These are phyloP conservation scores for Hortaea sp. DNA, from an alignment of 2,329 filamentous ascomycete species.

Conservation along the genomic window DNA sequence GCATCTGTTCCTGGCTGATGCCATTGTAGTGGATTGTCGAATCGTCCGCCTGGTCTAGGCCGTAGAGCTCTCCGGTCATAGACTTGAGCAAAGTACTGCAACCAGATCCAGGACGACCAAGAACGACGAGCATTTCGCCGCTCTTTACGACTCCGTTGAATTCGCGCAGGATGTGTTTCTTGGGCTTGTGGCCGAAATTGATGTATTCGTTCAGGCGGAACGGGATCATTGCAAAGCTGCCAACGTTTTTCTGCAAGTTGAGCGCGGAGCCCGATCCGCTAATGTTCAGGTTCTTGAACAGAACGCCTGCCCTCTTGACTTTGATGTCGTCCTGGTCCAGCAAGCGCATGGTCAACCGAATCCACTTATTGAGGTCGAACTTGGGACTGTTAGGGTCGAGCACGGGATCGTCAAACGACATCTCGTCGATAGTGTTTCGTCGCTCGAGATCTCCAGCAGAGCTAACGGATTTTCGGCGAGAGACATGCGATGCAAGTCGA, in stretches of 20 bases:
- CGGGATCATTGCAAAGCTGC: conserved; percentile 48
- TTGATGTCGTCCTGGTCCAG: conserved; percentile 48
- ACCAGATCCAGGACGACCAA: conserved; percentile 43
- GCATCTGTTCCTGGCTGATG: conserved; percentile 32
- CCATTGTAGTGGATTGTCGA: conserved; percentile 55
- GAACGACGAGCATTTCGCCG: conserved; percentile 39
- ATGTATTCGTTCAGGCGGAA: conserved; percentile 49
- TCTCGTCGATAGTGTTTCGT: conserved; percentile 23
- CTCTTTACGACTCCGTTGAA: conserved; percentile 45
- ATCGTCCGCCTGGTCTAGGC: conserved; percentile 42
- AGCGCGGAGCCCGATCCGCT: conserved; percentile 57
- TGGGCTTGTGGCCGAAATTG: conserved; percentile 34
- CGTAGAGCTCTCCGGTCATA: conserved; percentile 50
- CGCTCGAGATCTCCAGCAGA: conserved; percentile 12
- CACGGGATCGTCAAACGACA: conserved; percentile 36
- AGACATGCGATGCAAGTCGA: conserved; percentile 11
- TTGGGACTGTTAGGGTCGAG: conserved; percentile 43
- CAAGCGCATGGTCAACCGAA: conserved; percentile 38
- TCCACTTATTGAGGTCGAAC: conserved; percentile 47
- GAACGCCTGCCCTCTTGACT: conserved; percentile 47
- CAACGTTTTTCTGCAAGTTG: conserved; percentile 59
- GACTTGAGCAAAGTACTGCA: conserved; percentile 57
- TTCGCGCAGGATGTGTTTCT: conserved; percentile 46
- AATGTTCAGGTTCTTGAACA: conserved; percentile 56
- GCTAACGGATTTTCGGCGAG: conserved; percentile 12